Base-by-base conservation (phyloP, 169 alveolate genomes). In the Amoebophrya sp. region DNA sequence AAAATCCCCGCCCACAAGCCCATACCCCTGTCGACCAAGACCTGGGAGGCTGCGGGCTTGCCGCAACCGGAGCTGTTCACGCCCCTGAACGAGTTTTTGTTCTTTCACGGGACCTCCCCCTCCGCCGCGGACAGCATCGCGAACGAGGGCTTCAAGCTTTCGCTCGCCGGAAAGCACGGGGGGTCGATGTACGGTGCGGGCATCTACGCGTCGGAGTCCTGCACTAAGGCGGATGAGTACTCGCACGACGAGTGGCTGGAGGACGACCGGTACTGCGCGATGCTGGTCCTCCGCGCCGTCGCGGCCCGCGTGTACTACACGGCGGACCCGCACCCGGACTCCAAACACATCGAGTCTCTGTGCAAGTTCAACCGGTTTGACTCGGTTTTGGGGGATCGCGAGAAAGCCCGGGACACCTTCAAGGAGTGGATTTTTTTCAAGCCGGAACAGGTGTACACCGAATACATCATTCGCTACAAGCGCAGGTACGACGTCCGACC, bases 11-110 rank as follows among this genome's bases (percentile, higher is more conserved):
- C 83, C 38, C 83, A 66, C 83, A 18, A n/a, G 35, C 83, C 83
- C 29, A n/a, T 25, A 1, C 83, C 83, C 32, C 32, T 66, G 39
- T 66, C 83, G 35, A 66, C 83, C 38, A 2, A 25, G 10, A 7
- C 83, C 83, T 66, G 83, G 83, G 83, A 66, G 39, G 83, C 83
- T 2, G 83, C 83, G 39, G 83, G 83, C 83, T 25, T 66, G 83
- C 83, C 83, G 35, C 83, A 66, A 25, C 83, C 83, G 10, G 83
- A 66, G 83, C 83, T 66, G 29, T 66, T 66, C 35, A 0, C 29
- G 83, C 83, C 83, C 38, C 83, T 66, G 10, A 66, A 66, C 35
- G 83, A 66, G 32, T 66, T 66, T 25, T 25, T 66, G 7, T 66
- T 66, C 35, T 66, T 66, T 25, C 83, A 66, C 35, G 83, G 83